phyloP scores from a whole-genome alignment of 306 rosid species.

The Aeschynomene evenia region DNA sequence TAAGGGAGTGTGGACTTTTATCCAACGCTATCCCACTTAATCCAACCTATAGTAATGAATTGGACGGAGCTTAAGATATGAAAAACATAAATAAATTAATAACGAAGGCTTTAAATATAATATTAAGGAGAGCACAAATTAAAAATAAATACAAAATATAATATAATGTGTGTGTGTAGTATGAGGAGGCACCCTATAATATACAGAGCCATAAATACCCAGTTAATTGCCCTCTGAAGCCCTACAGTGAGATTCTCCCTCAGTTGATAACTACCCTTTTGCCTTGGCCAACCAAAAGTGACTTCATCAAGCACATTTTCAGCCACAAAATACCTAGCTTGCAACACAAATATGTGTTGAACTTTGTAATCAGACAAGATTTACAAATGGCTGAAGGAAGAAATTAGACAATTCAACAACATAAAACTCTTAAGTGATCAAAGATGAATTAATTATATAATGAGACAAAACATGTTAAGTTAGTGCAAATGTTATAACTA shows the following conservation, averaged over 20 bases:
- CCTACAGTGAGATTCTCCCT: conserved; percentile 76
- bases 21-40: conserved; percentile 81
- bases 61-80: background rate
- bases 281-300: conserved; percentile 96
- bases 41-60: conserved; percentile 63
- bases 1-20: conserved; percentile 87
- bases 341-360: conserved; percentile 22
- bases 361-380: background rate
- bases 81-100: background rate
- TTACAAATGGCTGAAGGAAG: conserved; percentile 21
- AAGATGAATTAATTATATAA: conserved; percentile 4
- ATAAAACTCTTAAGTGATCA: background rate
- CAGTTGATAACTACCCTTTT: conserved; percentile 56
- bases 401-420: conserved; percentile 9
- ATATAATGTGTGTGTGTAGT: background rate
- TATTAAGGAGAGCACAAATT: conserved; percentile 9
- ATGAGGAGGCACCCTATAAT: conserved; percentile 6
- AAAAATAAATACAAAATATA: conserved; percentile 10
- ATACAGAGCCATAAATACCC: conserved; percentile 58
- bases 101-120: background rate
- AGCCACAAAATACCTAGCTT: conserved; percentile 77
- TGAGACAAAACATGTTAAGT: background rate
- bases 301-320: conserved; percentile 92
- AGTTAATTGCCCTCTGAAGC: conserved; percentile 87
- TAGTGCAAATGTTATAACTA: background rate